Evolutionary conservation across 2,329 filamentous ascomycete species (phyloP).

Genomic region (Chaetomium sp.): DNA sequence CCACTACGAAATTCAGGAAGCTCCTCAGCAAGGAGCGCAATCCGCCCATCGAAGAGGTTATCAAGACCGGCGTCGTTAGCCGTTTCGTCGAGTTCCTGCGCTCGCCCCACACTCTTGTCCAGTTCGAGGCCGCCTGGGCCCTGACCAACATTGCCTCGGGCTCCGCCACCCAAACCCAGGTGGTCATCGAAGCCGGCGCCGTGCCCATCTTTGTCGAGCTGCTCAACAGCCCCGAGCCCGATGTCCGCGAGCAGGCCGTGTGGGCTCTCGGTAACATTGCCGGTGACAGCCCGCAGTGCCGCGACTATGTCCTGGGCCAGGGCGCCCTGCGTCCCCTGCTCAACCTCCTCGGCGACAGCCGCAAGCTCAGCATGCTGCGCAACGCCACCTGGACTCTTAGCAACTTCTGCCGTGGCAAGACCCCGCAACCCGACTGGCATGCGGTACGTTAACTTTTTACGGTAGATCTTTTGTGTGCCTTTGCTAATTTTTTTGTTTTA

Average conservation of each 20-base stretch:
- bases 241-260: slow-evolving; percentile 95
- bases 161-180: slow-evolving; percentile 94
- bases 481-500: slow-evolving; percentile 33
- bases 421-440: slow-evolving; percentile 94
- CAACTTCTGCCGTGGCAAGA: slow-evolving; percentile 99
- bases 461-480: slow-evolving; percentile 2
- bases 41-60: slow-evolving; percentile 97
- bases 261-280: slow-evolving; percentile 99
- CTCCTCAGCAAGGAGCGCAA: slow-evolving; percentile 97
- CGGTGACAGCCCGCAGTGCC: slow-evolving; percentile 93
- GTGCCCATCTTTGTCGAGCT: slow-evolving; percentile 98
- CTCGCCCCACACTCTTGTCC: slow-evolving; percentile 94
- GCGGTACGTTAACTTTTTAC: slow-evolving; percentile 58
- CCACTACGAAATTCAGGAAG: slow-evolving; percentile 98
- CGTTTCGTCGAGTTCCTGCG: slow-evolving; percentile 98
- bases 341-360: slow-evolving; percentile 86
- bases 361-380: slow-evolving; percentile 97
- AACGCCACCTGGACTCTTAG: slow-evolving; percentile 99
- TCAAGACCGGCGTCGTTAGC: slow-evolving; percentile 96
- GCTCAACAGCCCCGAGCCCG: slow-evolving; percentile 88
- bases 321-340: slow-evolving; percentile 89
- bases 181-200: slow-evolving; percentile 95
- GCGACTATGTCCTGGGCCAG: slow-evolving; percentile 89
- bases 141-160: slow-evolving; percentile 98
- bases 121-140: slow-evolving; percentile 98